Percentiles rank a stretch among this genome's conserved stretches.
Evolutionary conservation across 176 grass and related monocot species (phyloP).

Genomic region (Aegilops sharonensis): DNA sequence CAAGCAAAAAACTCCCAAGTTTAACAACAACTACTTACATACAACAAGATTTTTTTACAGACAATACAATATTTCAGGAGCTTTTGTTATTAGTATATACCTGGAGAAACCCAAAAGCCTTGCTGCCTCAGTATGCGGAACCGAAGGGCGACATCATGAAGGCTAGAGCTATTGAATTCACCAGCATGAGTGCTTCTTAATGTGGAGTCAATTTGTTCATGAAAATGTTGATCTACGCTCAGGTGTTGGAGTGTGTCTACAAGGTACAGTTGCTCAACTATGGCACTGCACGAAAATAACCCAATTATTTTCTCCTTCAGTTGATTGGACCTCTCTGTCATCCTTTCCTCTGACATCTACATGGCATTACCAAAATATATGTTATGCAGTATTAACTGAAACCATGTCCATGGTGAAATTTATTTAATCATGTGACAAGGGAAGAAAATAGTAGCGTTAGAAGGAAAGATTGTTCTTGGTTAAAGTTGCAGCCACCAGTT

Average conservation of each 20-base stretch:
- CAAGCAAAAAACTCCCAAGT: neutral
- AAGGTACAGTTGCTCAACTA: slow-evolving; percentile 13
- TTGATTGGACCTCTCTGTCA: slow-evolving; percentile 2
- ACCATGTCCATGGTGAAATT: neutral
- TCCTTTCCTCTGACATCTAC: slow-evolving; percentile 32
- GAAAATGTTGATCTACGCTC: slow-evolving; percentile 33
- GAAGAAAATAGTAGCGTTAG: too few relatives aligned
- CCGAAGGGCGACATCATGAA: slow-evolving; percentile 34
- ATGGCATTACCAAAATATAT: neutral
- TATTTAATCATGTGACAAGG: neutral
- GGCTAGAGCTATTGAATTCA: slow-evolving; percentile 15
- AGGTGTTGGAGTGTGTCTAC: slow-evolving; percentile 38
- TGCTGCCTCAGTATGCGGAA: slow-evolving; percentile 35
- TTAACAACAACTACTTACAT: neutral
- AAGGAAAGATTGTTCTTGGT: too few relatives aligned
- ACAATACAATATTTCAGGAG: neutral
- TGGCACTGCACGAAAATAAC: neutral
- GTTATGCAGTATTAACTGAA: neutral
- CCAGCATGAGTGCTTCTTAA: neutral
- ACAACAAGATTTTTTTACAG: neutral
- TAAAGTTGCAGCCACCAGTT: neutral
- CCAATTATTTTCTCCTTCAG: slow-evolving; percentile 15
- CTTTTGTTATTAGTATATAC: neutral
- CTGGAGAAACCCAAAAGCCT: slow-evolving; percentile 39
- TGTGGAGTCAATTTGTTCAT: neutral